Conservation (phyloP, 208 protist genomes). For the Leishmania guyanensis region DNA sequence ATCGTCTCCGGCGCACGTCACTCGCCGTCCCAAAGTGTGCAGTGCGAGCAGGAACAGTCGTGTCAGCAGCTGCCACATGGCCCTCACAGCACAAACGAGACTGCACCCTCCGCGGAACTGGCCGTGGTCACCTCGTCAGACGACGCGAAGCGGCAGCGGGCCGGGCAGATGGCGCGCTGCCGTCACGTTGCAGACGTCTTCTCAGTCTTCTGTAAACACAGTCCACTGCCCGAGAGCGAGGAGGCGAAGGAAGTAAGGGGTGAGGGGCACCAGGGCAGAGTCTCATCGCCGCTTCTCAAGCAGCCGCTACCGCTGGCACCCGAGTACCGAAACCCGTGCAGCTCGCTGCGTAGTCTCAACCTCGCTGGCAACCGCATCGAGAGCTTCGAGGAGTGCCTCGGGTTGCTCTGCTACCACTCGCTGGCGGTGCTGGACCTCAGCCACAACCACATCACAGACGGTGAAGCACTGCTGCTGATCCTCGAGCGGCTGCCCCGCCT, state of each 20-base stretch:
- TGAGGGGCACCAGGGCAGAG: not conserved
- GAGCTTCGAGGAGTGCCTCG: constrained; percentile 49
- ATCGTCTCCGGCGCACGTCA: not conserved
- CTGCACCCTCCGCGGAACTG: not conserved
- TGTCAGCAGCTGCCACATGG: constrained; percentile 4
- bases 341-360: constrained; percentile 83
- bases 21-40: constrained; percentile 44
- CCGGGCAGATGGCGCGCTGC: constrained; percentile 34
- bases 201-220: constrained; percentile 46
- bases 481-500: constrained; percentile 80
- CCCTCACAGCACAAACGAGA: not conserved
- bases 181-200: constrained; percentile 31
- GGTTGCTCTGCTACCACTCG: constrained; percentile 73
- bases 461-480: constrained; percentile 79
- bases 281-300: not conserved
- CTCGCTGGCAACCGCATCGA: constrained; percentile 81
- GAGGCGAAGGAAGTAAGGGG: not conserved
- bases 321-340: constrained; percentile 60
- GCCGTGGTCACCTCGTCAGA: constrained; percentile 11
- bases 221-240: constrained; percentile 30
- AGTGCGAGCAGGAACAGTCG: constrained; percentile 24
- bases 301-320: constrained; percentile 30
- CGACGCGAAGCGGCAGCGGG: constrained; percentile 24
- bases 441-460: constrained; percentile 88
- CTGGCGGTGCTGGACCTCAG: constrained; percentile 90